Conservation (phyloP, 345 rosid genomes). For the Gossypium anomalum region DNA sequence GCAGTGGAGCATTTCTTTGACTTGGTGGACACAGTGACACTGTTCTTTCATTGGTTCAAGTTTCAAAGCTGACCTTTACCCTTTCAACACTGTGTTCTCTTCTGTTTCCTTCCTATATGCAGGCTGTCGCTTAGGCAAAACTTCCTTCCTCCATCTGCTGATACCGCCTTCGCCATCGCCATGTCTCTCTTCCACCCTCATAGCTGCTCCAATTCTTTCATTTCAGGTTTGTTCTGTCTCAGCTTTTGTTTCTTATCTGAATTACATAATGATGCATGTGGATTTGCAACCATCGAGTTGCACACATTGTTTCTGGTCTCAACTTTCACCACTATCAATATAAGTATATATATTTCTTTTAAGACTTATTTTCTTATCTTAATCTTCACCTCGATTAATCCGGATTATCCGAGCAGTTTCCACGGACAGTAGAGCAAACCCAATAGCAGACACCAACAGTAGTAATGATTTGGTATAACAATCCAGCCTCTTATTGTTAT, state of each 20-base stretch:
- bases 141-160: too few relatives aligned
- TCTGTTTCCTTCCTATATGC: too few relatives aligned
- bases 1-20: too few relatives aligned
- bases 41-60: too few relatives aligned
- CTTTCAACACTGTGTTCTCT: too few relatives aligned
- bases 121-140: too few relatives aligned
- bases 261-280: too few relatives aligned
- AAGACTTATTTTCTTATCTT: not conserved
- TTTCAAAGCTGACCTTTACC: too few relatives aligned
- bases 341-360: not conserved
- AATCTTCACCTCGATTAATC: not conserved
- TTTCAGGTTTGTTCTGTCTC: not conserved
- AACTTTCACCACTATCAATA: not conserved
- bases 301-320: not conserved
- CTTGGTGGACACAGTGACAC: too few relatives aligned
- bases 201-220: slow-evolving; percentile 1
- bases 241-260: not conserved
- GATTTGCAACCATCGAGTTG: too few relatives aligned
- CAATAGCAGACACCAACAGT: slow-evolving; percentile 20
- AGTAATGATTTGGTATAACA: slow-evolving; percentile 34
- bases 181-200: slow-evolving; percentile 1
- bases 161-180: not conserved
- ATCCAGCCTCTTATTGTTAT: slow-evolving; percentile 2
- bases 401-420: slow-evolving; percentile 23
- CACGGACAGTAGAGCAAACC: slow-evolving; percentile 23